Evolutionary conservation across 2,329 filamentous ascomycete genomes (phyloP).

Genomic region (Metarhizium humberi): DNA sequence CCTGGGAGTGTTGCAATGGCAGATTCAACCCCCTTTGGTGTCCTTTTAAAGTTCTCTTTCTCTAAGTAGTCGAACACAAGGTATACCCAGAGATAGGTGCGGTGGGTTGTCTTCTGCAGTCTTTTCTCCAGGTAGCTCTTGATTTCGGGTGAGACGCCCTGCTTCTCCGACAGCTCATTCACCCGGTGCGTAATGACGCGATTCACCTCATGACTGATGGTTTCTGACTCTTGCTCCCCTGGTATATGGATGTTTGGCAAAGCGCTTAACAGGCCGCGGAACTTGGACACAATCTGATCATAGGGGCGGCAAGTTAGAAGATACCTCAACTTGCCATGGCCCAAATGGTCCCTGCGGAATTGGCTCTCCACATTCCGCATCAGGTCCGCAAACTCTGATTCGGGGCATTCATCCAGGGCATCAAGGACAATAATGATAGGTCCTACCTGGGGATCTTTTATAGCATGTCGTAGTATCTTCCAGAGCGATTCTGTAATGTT

Average conservation of each 20-base stretch:
- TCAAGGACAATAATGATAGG: not conserved
- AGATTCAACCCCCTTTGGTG: too few relatives aligned
- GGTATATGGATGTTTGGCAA: slow-evolving; percentile 23
- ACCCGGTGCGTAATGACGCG: slow-evolving; percentile 21
- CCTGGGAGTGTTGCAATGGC: rapidly evolving
- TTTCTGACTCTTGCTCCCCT: slow-evolving; percentile 26
- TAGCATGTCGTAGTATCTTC: not conserved
- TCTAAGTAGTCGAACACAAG: too few relatives aligned
- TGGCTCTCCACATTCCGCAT: slow-evolving; percentile 1
- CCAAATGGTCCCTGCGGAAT: not conserved
- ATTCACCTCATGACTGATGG: slow-evolving; percentile 27
- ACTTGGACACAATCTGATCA: slow-evolving; percentile 16
- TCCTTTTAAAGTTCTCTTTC: too few relatives aligned
- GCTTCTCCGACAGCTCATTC: slow-evolving; percentile 8
- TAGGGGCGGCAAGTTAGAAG: slow-evolving; percentile 28
- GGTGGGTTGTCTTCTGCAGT: too few relatives aligned
- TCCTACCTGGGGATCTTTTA: not conserved
- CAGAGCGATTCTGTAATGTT: not conserved
- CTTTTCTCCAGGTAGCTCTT: too few relatives aligned
- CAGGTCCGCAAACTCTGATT: too few relatives aligned
- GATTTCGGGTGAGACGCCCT: not conserved
- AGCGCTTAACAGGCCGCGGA: slow-evolving; percentile 9
- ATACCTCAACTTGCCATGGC: slow-evolving; percentile 17
- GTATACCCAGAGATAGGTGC: too few relatives aligned
- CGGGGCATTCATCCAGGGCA: slow-evolving; percentile 22